Evolutionary conservation across 768 basidiomycete species (phyloP).

Genomic region (Leccinum longicurvipes): DNA sequence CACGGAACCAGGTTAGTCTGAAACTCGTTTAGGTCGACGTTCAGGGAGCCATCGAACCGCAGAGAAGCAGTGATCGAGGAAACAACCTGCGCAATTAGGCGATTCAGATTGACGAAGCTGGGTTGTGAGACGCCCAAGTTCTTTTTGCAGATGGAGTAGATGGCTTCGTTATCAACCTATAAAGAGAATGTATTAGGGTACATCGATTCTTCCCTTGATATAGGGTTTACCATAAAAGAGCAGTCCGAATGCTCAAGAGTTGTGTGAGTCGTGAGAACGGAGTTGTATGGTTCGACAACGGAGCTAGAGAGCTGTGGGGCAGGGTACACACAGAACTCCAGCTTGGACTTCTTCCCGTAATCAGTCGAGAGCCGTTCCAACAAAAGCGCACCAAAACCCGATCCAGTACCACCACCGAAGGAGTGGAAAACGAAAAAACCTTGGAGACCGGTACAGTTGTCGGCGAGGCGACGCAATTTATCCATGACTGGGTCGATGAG

Average conservation of each 20-base stretch:
- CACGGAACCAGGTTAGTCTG: slow-evolving; percentile 98
- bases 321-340: slow-evolving; percentile 98
- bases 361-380: slow-evolving; percentile 96
- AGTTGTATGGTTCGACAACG: slow-evolving; percentile 99
- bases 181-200: slow-evolving; percentile 9
- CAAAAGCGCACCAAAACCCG: slow-evolving; percentile 96
- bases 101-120: slow-evolving; percentile 90
- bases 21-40: slow-evolving; percentile 97
- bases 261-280: slow-evolving; percentile 95
- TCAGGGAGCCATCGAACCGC: slow-evolving; percentile 95
- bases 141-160: slow-evolving; percentile 99
- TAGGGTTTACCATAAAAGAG: slow-evolving; percentile 84
- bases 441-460: slow-evolving; percentile 97
- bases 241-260: slow-evolving; percentile 99
- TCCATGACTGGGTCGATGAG: slow-evolving; percentile 97
- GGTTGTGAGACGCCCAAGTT: slow-evolving; percentile 83
- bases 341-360: slow-evolving; percentile 99
- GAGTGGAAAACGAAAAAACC: slow-evolving; percentile 99
- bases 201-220: background rate
- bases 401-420: slow-evolving; percentile 99
- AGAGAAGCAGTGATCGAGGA: slow-evolving; percentile 97
- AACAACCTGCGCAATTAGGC: slow-evolving; percentile 97
- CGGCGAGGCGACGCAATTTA: slow-evolving; percentile 92
- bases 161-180: slow-evolving; percentile 97
- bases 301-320: slow-evolving; percentile 93